Evolutionary conservation across 169 alveolate species (phyloP).

Genomic region (Perkinsus marinus): DNA sequence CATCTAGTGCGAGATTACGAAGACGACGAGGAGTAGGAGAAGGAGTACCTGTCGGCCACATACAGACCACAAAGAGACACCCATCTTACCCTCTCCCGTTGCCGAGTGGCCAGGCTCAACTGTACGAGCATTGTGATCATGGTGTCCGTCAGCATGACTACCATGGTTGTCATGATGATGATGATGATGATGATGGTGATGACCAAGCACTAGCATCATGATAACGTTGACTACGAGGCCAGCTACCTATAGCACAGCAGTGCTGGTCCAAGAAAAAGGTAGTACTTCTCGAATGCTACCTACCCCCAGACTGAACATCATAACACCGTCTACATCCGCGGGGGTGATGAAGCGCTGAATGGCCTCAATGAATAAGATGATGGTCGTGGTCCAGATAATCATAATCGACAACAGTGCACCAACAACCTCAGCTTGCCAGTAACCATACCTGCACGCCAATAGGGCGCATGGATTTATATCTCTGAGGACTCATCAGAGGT

Average conservation of each 20-base stretch:
- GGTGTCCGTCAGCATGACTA: background rate
- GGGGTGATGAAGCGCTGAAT: constrained; percentile 49
- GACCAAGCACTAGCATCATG: background rate
- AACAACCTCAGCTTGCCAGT: constrained; percentile 68
- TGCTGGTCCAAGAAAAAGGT: no score
- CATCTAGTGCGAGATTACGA: constrained; percentile 48
- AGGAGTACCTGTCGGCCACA: background rate
- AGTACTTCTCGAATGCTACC: background rate
- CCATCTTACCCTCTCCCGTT: background rate
- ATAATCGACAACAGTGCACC: constrained; percentile 70
- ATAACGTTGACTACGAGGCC: background rate
- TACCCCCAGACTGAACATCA: background rate
- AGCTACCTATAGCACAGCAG: background rate
- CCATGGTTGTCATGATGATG: constrained; percentile 19
- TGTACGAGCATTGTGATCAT: background rate
- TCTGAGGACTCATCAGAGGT: no score
- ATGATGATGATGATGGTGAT: background rate
- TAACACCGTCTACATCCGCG: background rate
- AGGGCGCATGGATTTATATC: no score
- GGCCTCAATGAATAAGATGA: constrained; percentile 61
- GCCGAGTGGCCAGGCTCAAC: background rate
- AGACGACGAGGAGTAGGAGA: constrained; percentile 12
- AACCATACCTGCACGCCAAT: constrained; percentile 53
- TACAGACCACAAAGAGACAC: no score
- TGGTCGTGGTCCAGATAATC: constrained; percentile 64